These are phyloP conservation scores for Sclerotinia nivalis DNA, from an alignment of 2,329 filamentous ascomycete genomes.

Conservation along the genomic window DNA sequence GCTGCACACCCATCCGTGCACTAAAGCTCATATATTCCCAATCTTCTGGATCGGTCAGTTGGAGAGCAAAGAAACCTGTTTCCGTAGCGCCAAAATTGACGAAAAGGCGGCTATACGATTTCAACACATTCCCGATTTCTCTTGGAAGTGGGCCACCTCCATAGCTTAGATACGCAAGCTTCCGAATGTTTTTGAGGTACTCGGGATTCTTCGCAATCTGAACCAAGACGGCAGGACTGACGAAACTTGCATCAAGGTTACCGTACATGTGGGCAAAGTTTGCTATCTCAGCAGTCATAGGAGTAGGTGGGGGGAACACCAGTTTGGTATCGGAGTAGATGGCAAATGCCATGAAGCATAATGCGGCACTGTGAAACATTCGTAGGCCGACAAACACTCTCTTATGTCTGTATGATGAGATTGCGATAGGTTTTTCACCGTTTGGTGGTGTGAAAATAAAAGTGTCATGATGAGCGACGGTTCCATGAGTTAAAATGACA, in stretches of 20 bases:
- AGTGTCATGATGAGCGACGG: not conserved
- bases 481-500: not conserved
- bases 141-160: not conserved
- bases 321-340: not conserved
- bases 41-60: not conserved
- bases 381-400: not conserved
- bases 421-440: not conserved
- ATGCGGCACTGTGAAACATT: not conserved
- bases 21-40: conserved; percentile 6
- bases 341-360: not conserved
- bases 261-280: not conserved
- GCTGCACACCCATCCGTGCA: not conserved
- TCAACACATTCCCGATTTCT: not conserved
- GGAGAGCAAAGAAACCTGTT: not conserved
- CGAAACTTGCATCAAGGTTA: conserved; percentile 1
- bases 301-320: not conserved
- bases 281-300: not conserved
- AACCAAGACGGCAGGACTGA: not conserved
- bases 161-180: not conserved
- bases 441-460: not conserved
- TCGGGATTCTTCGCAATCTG: not conserved
- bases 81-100: not conserved
- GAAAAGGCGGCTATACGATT: not conserved
- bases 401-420: not conserved
- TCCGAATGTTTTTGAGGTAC: not conserved